These are phyloP conservation scores for Scedosporium apiospermum DNA, from an alignment of 2,329 filamentous ascomycete species.

Conservation along the genomic window DNA sequence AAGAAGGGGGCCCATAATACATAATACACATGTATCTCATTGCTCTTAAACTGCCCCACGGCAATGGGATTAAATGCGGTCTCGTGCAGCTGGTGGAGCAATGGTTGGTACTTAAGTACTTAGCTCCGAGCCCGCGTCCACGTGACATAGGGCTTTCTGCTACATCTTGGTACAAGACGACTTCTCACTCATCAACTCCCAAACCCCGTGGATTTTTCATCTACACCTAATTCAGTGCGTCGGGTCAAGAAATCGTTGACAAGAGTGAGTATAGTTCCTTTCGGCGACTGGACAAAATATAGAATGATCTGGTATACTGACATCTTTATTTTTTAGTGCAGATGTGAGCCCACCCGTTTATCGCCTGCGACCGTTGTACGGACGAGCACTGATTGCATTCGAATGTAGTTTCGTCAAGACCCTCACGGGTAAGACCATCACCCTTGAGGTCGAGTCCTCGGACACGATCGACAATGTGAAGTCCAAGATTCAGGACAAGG, in stretches of 20 bases:
- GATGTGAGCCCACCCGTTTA: constrained; percentile 56
- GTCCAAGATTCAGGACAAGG: constrained; percentile 99
- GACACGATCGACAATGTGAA: constrained; percentile 99
- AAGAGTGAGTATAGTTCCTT: constrained; percentile 42
- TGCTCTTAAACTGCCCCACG: too few species aligned
- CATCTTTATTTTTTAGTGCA: constrained; percentile 54
- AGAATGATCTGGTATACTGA: constrained; percentile 31
- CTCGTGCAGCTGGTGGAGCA: too few species aligned
- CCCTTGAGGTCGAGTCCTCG: constrained; percentile 96
- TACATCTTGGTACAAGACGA: constrained; percentile 6
- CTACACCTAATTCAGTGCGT: constrained; percentile 17
- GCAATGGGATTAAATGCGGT: background rate
- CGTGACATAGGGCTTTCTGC: constrained; percentile 7
- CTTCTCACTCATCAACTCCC: constrained; percentile 8
- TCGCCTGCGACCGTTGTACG: constrained; percentile 13
- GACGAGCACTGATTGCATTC: constrained; percentile 12
- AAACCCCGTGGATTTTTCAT: constrained; percentile 13
- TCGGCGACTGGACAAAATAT: background rate
- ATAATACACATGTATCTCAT: too few species aligned
- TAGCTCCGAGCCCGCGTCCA: background rate
- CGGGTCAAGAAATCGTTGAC: constrained; percentile 40
- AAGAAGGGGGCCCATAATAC: too few species aligned
- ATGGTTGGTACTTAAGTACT: too few species aligned
- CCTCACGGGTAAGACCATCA: constrained; percentile 99
- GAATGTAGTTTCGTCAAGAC: constrained; percentile 92